Conservation (phyloP, 2,329 filamentous ascomycete species). For the Monilinia polystroma region DNA sequence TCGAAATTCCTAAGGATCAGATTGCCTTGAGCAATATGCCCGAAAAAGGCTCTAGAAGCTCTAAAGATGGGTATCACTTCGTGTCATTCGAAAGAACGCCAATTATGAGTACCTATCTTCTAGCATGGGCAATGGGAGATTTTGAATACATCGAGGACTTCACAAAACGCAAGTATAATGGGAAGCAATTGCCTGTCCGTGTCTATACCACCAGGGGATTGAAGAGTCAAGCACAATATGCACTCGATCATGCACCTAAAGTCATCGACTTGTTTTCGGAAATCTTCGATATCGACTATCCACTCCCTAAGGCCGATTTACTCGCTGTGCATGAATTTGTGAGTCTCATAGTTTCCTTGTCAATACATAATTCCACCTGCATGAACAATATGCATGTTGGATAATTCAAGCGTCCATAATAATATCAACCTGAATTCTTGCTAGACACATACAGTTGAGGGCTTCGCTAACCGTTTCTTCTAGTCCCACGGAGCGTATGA, state of each 20-base stretch:
- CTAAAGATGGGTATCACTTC: constrained; percentile 63
- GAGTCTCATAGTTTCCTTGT: constrained; percentile 39
- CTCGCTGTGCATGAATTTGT: constrained; percentile 91
- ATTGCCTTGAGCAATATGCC: constrained; percentile 96
- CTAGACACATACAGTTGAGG: not conserved
- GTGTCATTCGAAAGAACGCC: constrained; percentile 83
- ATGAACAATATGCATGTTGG: not conserved
- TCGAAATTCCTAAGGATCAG: constrained; percentile 86
- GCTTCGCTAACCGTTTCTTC: constrained; percentile 44
- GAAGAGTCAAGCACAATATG: constrained; percentile 86
- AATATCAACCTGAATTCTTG: not conserved
- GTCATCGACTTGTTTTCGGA: constrained; percentile 97
- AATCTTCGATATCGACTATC: constrained; percentile 90
- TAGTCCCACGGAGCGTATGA: constrained; percentile 69
- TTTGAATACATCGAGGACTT: constrained; percentile 95
- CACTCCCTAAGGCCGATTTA: constrained; percentile 86
- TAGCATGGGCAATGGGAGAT: constrained; percentile 93
- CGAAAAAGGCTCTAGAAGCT: constrained; percentile 65
- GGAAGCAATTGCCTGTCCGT: constrained; percentile 85
- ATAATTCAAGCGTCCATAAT: not conserved
- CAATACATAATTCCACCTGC: not conserved
- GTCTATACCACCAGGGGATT: constrained; percentile 96
- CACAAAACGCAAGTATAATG: constrained; percentile 87
- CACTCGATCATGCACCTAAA: constrained; percentile 85
- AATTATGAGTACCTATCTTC: constrained; percentile 82